Evolutionary conservation across 352 stramenopile species (phyloP), one percentile per base, ranked within the genome.

Genomic region (Pythium apleroticum): DNA sequence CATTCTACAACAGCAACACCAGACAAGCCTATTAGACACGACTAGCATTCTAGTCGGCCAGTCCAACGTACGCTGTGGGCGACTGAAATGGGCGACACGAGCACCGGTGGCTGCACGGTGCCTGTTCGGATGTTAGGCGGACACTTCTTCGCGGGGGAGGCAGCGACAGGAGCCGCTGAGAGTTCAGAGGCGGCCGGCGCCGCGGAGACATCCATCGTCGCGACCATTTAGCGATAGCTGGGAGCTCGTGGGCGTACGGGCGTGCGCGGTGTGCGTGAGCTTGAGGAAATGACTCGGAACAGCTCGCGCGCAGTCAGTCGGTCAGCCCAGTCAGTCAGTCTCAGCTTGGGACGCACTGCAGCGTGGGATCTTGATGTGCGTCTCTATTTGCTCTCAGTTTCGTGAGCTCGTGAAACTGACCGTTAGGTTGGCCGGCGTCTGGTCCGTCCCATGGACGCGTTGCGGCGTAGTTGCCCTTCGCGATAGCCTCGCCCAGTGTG

Each of bases 31-130:
- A 31, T 49, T 39, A 53, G 19, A 37, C 9, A 28, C 19, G 0
- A 49, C 19, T 27, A n/a, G n/a, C n/a, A 15, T 12, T 11, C 6
- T 10, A 7, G 19, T 15, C 5, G 20, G 19, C 41, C 12, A 39
- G 15, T 1, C 17, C 35, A 27, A 69, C 63, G 48, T 69, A 76
- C 68, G 7, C 69, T 59, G 19, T 78, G 72, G 9, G 72, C 68
- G 28, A 69, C 65, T 1, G 72, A 75, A 31, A 78, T 78, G 0
- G 72, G 72, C 0, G 72, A 75, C 5, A 78, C 71, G 35, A 78
- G 68, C 57, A 73, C 60, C 12, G 71, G 71, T 25, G 64, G 35
- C 4, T 74, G 68, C 31, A 61, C 57, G 6, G 56, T 57, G 5
- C 58, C 48, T 7, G 64, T 65, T 48, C 64, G 71, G 39, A 75